These are phyloP conservation scores for Pneumocystis murina DNA, from an alignment of 1,139 yeast species.

Conservation along the genomic window DNA sequence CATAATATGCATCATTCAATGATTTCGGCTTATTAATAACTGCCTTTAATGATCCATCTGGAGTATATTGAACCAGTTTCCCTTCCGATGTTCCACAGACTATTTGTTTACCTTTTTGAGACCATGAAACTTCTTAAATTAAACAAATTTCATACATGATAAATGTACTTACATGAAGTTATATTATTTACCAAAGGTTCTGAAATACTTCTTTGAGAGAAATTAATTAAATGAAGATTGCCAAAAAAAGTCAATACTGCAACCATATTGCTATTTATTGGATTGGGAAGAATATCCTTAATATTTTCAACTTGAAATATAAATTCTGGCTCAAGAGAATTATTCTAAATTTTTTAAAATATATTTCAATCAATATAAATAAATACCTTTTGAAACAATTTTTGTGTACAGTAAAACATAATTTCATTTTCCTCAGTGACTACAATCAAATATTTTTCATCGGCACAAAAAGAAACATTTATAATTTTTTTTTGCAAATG, in stretches of 20 bases:
- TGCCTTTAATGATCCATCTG: slow-evolving; percentile 19
- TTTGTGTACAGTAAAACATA: neutral
- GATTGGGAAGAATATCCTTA: slow-evolving; percentile 12
- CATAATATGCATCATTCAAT: slow-evolving; percentile 9
- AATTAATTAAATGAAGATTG: slow-evolving; percentile 14
- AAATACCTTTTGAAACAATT: neutral
- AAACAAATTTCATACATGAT: neutral
- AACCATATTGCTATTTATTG: slow-evolving; percentile 8
- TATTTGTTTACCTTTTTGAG: slow-evolving; percentile 25
- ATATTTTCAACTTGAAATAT: slow-evolving; percentile 2
- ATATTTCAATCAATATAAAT: neutral
- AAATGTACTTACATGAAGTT: slow-evolving; percentile 12
- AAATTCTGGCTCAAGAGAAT: neutral
- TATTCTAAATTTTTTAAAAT: neutral
- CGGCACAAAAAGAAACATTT: slow-evolving; percentile 8
- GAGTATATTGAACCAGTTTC: slow-evolving; percentile 17
- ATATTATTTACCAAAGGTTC: slow-evolving; percentile 15
- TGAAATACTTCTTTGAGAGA: slow-evolving; percentile 2
- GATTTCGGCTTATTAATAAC: slow-evolving; percentile 18
- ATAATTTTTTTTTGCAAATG: slow-evolving; percentile 1
- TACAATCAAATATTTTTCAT: slow-evolving; percentile 8
- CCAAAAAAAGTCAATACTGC: slow-evolving; percentile 18
- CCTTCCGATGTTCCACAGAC: slow-evolving; percentile 20
- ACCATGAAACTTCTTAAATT: slow-evolving; percentile 19
- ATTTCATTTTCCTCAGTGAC: slow-evolving; percentile 3